phyloP scores from a whole-genome alignment of 495 filamentous ascomycete genomes.

The Penicillium egyptiacum region DNA sequence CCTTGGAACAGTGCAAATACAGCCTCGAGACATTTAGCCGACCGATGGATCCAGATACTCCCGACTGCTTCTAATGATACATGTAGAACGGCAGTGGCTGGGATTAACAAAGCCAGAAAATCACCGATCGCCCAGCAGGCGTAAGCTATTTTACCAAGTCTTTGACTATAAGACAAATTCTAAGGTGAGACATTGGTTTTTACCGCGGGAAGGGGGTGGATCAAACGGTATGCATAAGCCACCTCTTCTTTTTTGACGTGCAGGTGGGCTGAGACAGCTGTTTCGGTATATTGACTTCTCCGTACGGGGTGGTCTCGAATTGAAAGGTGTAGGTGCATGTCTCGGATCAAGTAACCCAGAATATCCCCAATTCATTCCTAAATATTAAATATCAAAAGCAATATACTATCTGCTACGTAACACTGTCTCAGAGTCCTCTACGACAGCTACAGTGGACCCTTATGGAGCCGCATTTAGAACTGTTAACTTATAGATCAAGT shows the following conservation, averaged over 20 bases:
- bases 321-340: neutral
- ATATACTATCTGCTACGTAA: neutral
- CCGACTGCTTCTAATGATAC: neutral
- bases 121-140: neutral
- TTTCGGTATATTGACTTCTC: neutral
- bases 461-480: constrained; percentile 8
- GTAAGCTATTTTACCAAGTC: neutral
- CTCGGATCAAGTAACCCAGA: neutral
- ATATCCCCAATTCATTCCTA: neutral
- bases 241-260: constrained; percentile 10
- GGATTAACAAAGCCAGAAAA: neutral
- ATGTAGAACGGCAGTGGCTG: neutral
- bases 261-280: neutral
- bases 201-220: constrained; percentile 4
- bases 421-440: neutral
- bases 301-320: neutral
- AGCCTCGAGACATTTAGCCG: neutral
- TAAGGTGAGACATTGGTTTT: constrained; percentile 7
- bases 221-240: constrained; percentile 12
- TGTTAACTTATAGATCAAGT: constrained; percentile 18
- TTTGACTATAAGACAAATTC: constrained; percentile 5
- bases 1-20: neutral
- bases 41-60: neutral
- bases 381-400: neutral
- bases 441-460: constrained; percentile 14